Conservation (phyloP, 345 rosid species). For the Cardamine resedifolia region DNA sequence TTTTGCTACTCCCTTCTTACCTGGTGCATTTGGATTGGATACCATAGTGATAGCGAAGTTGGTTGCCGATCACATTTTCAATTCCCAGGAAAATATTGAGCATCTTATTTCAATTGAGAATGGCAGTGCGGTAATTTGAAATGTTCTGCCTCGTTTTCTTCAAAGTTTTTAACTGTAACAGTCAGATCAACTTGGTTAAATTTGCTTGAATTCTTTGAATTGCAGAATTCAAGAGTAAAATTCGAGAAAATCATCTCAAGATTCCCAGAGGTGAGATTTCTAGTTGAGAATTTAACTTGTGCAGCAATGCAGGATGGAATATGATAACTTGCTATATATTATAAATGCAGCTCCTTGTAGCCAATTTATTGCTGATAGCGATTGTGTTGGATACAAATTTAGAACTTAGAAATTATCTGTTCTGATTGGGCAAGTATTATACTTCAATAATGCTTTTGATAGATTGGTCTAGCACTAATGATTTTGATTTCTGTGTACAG, state of each 20-base stretch:
- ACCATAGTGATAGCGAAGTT: slow-evolving; percentile 53
- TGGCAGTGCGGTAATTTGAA: slow-evolving; percentile 50
- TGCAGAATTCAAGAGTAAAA: slow-evolving; percentile 53
- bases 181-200: slow-evolving; percentile 6
- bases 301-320: neutral
- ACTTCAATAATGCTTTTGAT: slow-evolving; percentile 5
- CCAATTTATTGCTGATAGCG: neutral
- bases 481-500: slow-evolving; percentile 41
- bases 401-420: neutral
- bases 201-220: slow-evolving; percentile 3
- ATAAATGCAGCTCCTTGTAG: neutral
- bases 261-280: slow-evolving; percentile 56
- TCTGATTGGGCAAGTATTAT: neutral
- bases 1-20: neutral
- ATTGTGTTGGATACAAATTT: neutral
- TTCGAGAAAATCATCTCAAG: slow-evolving; percentile 52
- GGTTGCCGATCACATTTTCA: slow-evolving; percentile 55
- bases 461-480: slow-evolving; percentile 13
- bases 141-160: slow-evolving; percentile 10
- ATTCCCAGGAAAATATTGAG: slow-evolving; percentile 68
- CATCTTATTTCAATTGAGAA: slow-evolving; percentile 44
- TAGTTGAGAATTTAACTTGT: slow-evolving; percentile 13
- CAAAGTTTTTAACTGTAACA: neutral
- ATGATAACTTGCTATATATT: slow-evolving; percentile 1
- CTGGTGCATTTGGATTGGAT: slow-evolving; percentile 14